These are phyloP conservation scores for Thyridium curvatum DNA, from an alignment of 2,329 filamentous ascomycete species.

Conservation along the genomic window DNA sequence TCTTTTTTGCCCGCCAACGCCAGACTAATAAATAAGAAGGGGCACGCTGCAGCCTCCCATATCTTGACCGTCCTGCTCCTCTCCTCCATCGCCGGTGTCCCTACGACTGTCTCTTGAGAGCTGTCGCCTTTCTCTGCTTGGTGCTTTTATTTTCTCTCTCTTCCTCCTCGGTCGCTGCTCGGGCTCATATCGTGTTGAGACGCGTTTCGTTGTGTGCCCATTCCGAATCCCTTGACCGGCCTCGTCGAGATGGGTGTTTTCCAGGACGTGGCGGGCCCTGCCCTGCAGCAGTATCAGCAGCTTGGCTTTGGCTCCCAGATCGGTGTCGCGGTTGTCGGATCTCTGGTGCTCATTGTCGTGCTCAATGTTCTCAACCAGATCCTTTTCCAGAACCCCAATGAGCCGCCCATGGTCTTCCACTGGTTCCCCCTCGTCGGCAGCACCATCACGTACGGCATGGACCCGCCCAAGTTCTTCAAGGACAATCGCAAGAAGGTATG, in stretches of 20 bases:
- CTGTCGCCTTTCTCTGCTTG: no score
- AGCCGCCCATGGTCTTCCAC: conserved; percentile 76
- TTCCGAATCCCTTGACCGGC: neutral
- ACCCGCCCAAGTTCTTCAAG: conserved; percentile 83
- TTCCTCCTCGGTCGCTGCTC: no score
- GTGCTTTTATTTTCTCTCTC: no score
- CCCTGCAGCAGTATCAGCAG: conserved; percentile 41
- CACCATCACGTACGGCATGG: conserved; percentile 91
- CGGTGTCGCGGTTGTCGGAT: conserved; percentile 31
- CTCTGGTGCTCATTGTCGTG: conserved; percentile 53
- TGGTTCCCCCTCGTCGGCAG: conserved; percentile 81
- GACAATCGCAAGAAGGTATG: conserved; percentile 61
- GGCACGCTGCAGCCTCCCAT: no score
- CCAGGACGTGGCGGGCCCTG: conserved; percentile 43
- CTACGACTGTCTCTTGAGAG: no score
- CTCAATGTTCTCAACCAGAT: conserved; percentile 78
- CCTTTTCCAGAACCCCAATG: conserved; percentile 74
- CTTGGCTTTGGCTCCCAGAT: conserved; percentile 43
- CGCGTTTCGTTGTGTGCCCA: no score
- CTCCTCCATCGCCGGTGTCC: no score
- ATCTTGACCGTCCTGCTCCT: no score
- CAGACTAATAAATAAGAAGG: no score
- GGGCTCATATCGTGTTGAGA: no score
- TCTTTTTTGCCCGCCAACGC: no score
- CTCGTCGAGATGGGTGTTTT: conserved; percentile 44